Base-by-base conservation (phyloP, 2,329 filamentous ascomycete species). In the Sporothrix dimorphospora region DNA sequence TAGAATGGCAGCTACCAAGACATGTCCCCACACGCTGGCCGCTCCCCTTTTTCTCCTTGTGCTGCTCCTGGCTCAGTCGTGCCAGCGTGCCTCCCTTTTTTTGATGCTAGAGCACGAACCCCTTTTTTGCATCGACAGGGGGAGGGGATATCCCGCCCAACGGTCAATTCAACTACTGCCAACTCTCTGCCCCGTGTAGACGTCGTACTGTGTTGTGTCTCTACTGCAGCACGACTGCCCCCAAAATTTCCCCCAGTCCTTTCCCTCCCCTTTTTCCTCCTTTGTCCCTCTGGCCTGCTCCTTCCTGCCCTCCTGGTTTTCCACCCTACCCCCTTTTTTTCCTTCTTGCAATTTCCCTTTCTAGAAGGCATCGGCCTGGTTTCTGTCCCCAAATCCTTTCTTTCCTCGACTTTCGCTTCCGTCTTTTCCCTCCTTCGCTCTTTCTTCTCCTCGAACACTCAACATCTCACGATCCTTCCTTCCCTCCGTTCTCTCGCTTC, bases 341-440 rank as follows among this genome's bases (percentile, higher is more conserved):
- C 65, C 55, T 72, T 65, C 40, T 71, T 72, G 73, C 72, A 76
- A 76, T 76, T 76, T 76, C 75, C 75, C 74, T 47, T 76, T 73
- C 63, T 70, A 75, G 72, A 74, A 72, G 65, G 66, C 74, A 73
- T 72, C 74, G 71, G 38, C 71, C 55, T 47, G 47, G 49, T 57
- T 55, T 68, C 27, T 65, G 38, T 65, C 59, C 70, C 47, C 65
- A 66, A 65, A 53, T 63, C 42, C 71, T 65, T 73, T 71, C 70
- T 65, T 67, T 67, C 67, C 66, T 57, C 45, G 45, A 68, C 69
- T 30, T 73, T 61, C 30, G 9, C 63, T 66, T 53, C 57, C 63
- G 14, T 72, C 49, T 63, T 38, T 61, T 45, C 59, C 53, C 40
- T 24, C 61, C 69, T 70, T 72, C n/a, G 53, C 42, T 63, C 53